phyloP scores from a whole-genome alignment of 495 filamentous ascomycete genomes.

The Trichodelitschia bisporula region DNA sequence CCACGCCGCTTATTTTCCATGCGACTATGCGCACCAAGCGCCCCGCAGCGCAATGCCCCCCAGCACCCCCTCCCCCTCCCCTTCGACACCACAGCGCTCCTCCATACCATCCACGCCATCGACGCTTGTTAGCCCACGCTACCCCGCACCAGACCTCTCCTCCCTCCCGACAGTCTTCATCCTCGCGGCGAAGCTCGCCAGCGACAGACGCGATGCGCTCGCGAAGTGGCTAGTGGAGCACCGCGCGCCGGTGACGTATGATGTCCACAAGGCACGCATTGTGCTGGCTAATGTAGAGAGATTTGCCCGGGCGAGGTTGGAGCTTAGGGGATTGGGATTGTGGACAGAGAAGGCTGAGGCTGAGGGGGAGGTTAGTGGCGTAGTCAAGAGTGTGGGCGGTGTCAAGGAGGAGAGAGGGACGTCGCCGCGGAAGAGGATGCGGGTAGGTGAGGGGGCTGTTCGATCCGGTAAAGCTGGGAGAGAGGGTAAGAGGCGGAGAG shows the following conservation, averaged over 20 bases:
- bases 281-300: conserved; percentile 47
- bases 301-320: conserved; percentile 46
- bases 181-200: conserved; percentile 39
- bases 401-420: not conserved
- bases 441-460: not conserved
- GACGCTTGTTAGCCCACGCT: no score
- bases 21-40: no score
- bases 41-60: no score
- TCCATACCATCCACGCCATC: no score
- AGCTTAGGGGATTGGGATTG: conserved; percentile 40
- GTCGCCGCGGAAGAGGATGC: conserved; percentile 13
- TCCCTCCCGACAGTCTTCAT: conserved; percentile 48
- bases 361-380: conserved; percentile 1
- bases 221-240: conserved; percentile 33
- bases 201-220: conserved; percentile 31
- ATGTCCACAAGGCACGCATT: conserved; percentile 44
- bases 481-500: not conserved
- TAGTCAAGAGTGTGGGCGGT: conserved; percentile 1
- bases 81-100: no score
- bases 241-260: conserved; percentile 38
- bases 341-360: conserved; percentile 29
- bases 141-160: conserved; percentile 14
- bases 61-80: no score
- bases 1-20: no score
- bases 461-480: not conserved